Base-by-base conservation (phyloP, 1,284 basidiomycete species). In the Anthracocystis walkeri region DNA sequence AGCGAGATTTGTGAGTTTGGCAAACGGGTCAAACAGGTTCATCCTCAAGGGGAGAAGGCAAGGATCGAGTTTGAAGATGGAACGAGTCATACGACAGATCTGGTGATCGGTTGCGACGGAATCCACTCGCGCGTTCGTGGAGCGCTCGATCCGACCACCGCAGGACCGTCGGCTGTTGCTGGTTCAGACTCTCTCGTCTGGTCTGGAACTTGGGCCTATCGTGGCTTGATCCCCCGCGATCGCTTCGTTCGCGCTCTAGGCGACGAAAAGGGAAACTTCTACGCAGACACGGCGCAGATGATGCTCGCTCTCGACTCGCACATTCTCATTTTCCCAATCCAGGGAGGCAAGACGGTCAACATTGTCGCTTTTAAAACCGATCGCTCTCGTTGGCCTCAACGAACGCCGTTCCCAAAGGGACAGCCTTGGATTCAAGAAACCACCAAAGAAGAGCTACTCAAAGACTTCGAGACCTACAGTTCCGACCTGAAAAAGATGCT, bases 271-370 rank as follows among this genome's bases (percentile, higher is more conserved):
- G 76, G 73, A 46, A 57, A 76, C 12, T 70, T 68, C 46, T 78
- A 76, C 51, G 76, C 76, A 21, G 50, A 66, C n/a, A 69, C 62
- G 3, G 64, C 75, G 0, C 71, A 79, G 49, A 65, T 65, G 60
- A 56, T 52, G 64, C 48, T 38, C 38, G 90, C 64, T 31, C 56
- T 58, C 14, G 67, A 75, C 44, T 64, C 64, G 88, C 90, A 91
- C 79, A 82, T 90, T 33, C 88, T 90, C 53, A 87, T 88, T 4
- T 90, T 89, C 78, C 89, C 89, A 0, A 89, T 91, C 64, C 86
- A 87, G 16, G 71, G 71, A 8, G 80, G 80, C 10, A 61, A 44
- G 27, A 75, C 89, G 88, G 87, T 90, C 55, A 90, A 90, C 75
- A 79, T 90, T 11, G 89, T 90, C 10, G 87, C 87, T 0, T 90